Evolutionary conservation across 2,329 filamentous ascomycete species (phyloP), one percentile per base, ranked within the genome.

Genomic region (Aspergillus brunneoviolaceus): DNA sequence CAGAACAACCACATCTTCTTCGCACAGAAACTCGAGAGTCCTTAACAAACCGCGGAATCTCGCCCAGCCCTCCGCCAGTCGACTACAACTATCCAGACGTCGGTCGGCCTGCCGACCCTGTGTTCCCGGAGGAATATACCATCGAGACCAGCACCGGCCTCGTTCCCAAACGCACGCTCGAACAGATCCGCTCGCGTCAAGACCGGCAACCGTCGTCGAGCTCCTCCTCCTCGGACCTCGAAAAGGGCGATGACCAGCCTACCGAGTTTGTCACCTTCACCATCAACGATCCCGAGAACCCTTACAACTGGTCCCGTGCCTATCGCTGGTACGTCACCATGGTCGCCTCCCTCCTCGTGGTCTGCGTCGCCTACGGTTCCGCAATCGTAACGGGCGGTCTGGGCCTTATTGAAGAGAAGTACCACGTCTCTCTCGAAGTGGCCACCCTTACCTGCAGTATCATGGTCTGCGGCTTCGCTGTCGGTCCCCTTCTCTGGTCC

Each of bases 291-390:
- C 83, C 85, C 0, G 87, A 86, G 62, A 91, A 93, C 69, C 90
- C 90, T 0, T 90, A 92, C 80, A 93, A 92, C 72, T 93, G 89
- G 89, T 85, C 82, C 58, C 89, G 89, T 70, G 76, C 76, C 1
- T 88, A 81, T 74, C 92, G 91, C 74, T 92, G 90, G 89, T 89
- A 87, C 69, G 87, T 85, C 71, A 96, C 91, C n/a, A 89, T 94
- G 85, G 85, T 90, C 19, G 90, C 94, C 0, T 90, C 91, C 1
- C 23, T 82, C 2, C 88, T 87, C 2, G 89, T 87, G 69, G 90
- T 90, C 68, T 86, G 87, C 56, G 86, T 89, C 39, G 86, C 87
- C 1, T 85, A 89, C 53, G 81, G 82, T 19, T 90, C 87, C 29
- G 85, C 87, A 4, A 87, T 94, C 67, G 86, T 94, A 70, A 94